phyloP scores from a whole-genome alignment of 495 filamentous ascomycete species.

The Aspergillus coremiiformis region DNA sequence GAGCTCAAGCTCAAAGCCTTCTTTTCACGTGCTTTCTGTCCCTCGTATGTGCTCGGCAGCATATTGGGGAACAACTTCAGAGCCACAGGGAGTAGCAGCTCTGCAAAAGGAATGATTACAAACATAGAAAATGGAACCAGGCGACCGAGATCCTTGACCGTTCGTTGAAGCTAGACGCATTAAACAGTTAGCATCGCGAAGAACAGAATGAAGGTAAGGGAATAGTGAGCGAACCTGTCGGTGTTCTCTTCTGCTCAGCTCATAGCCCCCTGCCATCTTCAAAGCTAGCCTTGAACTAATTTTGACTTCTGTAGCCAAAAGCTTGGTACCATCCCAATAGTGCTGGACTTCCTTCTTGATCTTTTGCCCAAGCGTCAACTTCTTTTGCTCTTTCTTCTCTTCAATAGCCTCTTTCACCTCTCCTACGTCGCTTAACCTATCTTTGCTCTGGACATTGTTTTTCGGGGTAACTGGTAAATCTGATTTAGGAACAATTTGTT shows the following conservation, averaged over 20 bases:
- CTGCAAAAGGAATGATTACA: constrained; percentile 92
- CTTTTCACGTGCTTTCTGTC: constrained; percentile 75
- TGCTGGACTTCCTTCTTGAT: constrained; percentile 86
- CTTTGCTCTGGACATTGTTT: constrained; percentile 37
- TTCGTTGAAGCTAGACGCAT: constrained; percentile 62
- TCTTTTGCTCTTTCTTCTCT: constrained; percentile 75
- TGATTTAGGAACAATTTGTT: constrained; percentile 19
- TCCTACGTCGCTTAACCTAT: constrained; percentile 32
- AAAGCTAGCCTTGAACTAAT: constrained; percentile 86
- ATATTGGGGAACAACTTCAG: constrained; percentile 94
- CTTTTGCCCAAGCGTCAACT: constrained; percentile 82
- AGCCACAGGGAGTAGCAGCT: constrained; percentile 88
- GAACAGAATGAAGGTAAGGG: background rate
- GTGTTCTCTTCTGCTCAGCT: constrained; percentile 88
- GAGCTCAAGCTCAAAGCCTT: constrained; percentile 78
- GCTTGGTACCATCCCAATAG: constrained; percentile 99
- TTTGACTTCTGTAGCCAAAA: constrained; percentile 83
- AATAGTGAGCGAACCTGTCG: constrained; percentile 52
- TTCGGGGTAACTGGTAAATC: constrained; percentile 36
- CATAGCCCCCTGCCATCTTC: constrained; percentile 98
- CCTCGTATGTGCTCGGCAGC: constrained; percentile 95
- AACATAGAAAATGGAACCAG: constrained; percentile 96
- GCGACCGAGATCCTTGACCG: constrained; percentile 85
- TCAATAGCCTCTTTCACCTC: constrained; percentile 48
- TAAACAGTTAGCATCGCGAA: background rate